Base-by-base conservation (phyloP, 2,329 filamentous ascomycete genomes). In the Aspergillus versicolor region DNA sequence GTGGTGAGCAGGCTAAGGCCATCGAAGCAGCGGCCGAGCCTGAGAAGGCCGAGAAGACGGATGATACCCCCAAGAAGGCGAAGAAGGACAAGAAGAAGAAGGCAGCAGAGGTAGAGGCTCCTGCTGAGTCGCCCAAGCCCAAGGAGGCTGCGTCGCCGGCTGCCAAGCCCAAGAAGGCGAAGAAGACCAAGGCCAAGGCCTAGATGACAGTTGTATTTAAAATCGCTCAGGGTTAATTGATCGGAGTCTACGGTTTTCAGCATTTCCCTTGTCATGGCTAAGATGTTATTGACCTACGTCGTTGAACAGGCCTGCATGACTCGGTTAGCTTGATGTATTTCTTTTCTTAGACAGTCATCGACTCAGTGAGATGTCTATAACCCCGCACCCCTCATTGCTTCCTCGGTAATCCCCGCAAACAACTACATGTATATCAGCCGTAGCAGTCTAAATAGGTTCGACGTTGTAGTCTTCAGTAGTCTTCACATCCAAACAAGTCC, bases 61-160 rank as follows among this genome's bases (percentile, higher is more conserved):
- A 65, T 60, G 67, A 70, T 61, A 68, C 70, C 54, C 65, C 69
- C 12, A 73, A 51, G 38, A 72, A 73, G 57, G 56, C 64, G 7
- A 74, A 75, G 63, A 71, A 72, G 65, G 63, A 62, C 56, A 70
- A 70, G 64, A 69, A 70, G 65, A 50, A 34, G 45, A 64, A 63
- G 43, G 65, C 70, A 45, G 37, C 52, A 54, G 64, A 66, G 24
- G 46, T 45, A 15, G 24, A 55, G 38, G 40, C 49, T n/a, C 21
- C 43, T 11, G 43, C 13, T 27, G 44, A 47, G 32, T 45, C 42
- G 15, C 49, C 49, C 8, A 60, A 58, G 49, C 43, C 30, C 17
- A 46, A 51, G 30, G 42, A 43, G 45, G 27, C 44, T 8, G 21
- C 42, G n/a, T 52, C 54, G 24, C 53, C 57, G 11, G 43, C 57